Evolutionary conservation across 805 yeast genomes (phyloP).

Genomic region (Kodamaea sagamina): DNA sequence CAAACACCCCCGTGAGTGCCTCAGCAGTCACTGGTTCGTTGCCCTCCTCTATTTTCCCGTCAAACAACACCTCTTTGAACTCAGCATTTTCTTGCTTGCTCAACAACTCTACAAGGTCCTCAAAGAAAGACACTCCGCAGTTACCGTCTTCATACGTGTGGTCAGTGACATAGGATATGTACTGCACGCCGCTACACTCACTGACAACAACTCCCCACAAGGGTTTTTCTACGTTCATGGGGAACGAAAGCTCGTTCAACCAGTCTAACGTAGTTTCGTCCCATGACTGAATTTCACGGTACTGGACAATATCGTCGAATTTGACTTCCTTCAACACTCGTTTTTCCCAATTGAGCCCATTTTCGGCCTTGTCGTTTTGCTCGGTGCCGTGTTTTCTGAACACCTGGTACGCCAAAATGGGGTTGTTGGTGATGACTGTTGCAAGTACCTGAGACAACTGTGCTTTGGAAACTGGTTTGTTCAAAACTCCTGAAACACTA

Average conservation of each 20-base stretch:
- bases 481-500: constrained; percentile 4
- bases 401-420: constrained; percentile 6
- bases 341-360: constrained; percentile 6
- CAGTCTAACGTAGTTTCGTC: background rate
- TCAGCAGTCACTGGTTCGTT: background rate
- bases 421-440: background rate
- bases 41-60: background rate
- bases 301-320: constrained; percentile 9
- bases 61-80: background rate
- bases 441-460: constrained; percentile 2
- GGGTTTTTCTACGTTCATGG: background rate
- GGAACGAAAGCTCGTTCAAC: background rate
- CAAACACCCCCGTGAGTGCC: background rate
- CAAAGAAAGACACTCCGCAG: constrained; percentile 1
- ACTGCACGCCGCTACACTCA: background rate
- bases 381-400: constrained; percentile 2
- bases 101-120: constrained; percentile 3
- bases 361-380: background rate
- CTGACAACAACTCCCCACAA: constrained; percentile 9
- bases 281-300: constrained; percentile 1
- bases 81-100: background rate
- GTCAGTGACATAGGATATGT: constrained; percentile 4
- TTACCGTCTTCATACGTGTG: constrained; percentile 8
- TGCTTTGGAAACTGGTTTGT: background rate
- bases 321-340: background rate